Evolutionary conservation across 371 early-diverging fungal genomes (phyloP), one percentile per base, ranked within the genome.

Genomic region (Mucor piriformis): DNA sequence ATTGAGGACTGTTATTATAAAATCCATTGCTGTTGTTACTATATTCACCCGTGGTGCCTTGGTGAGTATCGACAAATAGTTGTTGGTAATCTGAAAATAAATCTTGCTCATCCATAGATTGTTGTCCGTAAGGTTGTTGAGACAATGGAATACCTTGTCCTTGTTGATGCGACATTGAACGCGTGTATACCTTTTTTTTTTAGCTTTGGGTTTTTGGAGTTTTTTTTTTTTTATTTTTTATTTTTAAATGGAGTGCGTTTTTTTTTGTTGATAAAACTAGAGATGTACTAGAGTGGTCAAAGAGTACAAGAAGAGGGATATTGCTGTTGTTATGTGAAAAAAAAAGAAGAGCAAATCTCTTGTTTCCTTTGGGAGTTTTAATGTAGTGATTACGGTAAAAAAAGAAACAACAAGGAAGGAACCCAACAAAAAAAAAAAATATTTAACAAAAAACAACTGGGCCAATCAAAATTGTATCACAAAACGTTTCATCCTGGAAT

Each of bases 1-100:
- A 64, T 37, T 64, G 64, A n/a, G 59, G 59, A 21, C 59, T 64
- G 37, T 58, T 51, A 32, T 54, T 42, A 50, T 49, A 64, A 21
- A 53, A 64, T 15, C 29, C 24, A 40, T 13, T 37, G n/a, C n/a
- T n/a, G n/a, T n/a, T n/a, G 34, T 6, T 38, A 20, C 13, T 46
- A 25, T 35, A 57, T 21, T 57, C 57, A 8, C 21, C 8, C 27
- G 29, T 24, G 13, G 51, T 6, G n/a, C n/a, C n/a, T n/a, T n/a
- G n/a, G 15, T 51, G 51, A 11, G 60, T 53, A 20, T 60, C 60
- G 10, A 60, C 60, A 53, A 60, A 60, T 12, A 60, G 15, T 35
- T 44, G 43, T 32, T 52, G 60, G 20, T 55, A 46, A 55, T 46
- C 46, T 15, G 50, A 38, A n/a, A 37, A 54, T 12, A 59, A 15